Evolutionary conservation across 2,329 filamentous ascomycete species (phyloP).

Genomic region (Daldinia sp.): DNA sequence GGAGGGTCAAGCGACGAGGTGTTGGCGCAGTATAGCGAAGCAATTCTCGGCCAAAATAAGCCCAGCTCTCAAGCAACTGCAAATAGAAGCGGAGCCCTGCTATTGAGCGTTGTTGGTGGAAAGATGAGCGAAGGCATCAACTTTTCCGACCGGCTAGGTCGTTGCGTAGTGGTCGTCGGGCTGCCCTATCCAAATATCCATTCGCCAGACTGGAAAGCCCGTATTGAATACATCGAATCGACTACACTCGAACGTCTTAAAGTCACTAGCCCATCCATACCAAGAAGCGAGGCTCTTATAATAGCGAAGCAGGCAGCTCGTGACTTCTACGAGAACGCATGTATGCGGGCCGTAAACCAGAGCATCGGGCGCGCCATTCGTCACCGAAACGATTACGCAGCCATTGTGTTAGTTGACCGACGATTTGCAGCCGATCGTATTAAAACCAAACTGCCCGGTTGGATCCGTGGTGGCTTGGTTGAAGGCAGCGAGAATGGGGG

Average conservation of each 20-base stretch:
- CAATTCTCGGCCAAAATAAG: slow-evolving; percentile 66
- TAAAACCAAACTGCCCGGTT: slow-evolving; percentile 82
- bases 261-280: slow-evolving; percentile 31
- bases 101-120: slow-evolving; percentile 92
- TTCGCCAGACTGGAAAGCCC: slow-evolving; percentile 92
- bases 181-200: slow-evolving; percentile 92
- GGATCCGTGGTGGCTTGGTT: slow-evolving; percentile 82
- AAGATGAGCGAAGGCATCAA: slow-evolving; percentile 99
- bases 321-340: slow-evolving; percentile 93
- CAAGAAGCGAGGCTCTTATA: slow-evolving; percentile 51
- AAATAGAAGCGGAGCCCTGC: slow-evolving; percentile 72
- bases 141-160: slow-evolving; percentile 90
- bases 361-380: slow-evolving; percentile 93
- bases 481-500: slow-evolving; percentile 61
- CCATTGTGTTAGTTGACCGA: slow-evolving; percentile 86
- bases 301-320: slow-evolving; percentile 69
- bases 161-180: slow-evolving; percentile 91
- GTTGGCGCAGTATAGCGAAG: slow-evolving; percentile 77
- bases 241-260: slow-evolving; percentile 59
- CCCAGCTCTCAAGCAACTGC: slow-evolving; percentile 1
- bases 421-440: slow-evolving; percentile 82
- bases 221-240: slow-evolving; percentile 85
- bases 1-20: slow-evolving; percentile 73
- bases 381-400: slow-evolving; percentile 88
- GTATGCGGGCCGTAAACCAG: slow-evolving; percentile 97